Conservation (phyloP, 352 stramenopile genomes). For the Pythium apleroticum region DNA sequence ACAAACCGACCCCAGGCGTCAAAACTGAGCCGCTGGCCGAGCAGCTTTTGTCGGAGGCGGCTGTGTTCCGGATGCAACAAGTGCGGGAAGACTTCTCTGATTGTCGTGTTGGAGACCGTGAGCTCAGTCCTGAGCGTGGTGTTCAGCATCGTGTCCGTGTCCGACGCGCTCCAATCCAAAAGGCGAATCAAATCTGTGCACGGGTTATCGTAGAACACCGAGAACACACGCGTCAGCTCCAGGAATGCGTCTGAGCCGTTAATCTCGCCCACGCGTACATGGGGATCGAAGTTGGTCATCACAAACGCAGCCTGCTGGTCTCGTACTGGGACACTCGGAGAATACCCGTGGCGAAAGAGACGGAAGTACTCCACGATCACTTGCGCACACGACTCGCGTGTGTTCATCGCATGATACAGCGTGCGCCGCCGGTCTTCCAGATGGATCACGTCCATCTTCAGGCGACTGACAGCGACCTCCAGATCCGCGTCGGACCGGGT, state of each 20-base stretch:
- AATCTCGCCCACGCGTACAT: conserved; percentile 7
- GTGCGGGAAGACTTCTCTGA: conserved; percentile 18
- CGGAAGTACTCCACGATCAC: conserved; percentile 27
- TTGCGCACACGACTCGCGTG: neutral
- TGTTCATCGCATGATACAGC: conserved; percentile 3
- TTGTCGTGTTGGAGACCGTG: conserved; percentile 8
- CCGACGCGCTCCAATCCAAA: neutral
- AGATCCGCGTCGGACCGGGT: neutral
- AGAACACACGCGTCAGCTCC: conserved; percentile 15
- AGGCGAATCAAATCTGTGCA: neutral
- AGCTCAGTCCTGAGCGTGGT: neutral
- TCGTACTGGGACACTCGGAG: no score
- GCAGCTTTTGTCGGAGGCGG: conserved; percentile 9
- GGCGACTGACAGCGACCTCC: neutral
- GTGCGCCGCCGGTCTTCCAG: neutral
- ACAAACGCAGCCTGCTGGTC: conserved; percentile 20
- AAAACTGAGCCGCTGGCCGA: conserved; percentile 12
- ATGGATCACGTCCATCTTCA: neutral
- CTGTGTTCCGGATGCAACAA: conserved; percentile 9
- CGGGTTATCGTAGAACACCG: conserved; percentile 9
- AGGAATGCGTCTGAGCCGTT: conserved; percentile 6
- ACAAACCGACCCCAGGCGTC: neutral
- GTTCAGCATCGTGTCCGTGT: neutral
- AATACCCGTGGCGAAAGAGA: conserved; percentile 25
- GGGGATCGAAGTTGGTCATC: neutral